Base-by-base conservation (phyloP, 2,329 filamentous ascomycete genomes). In the Claviceps humidiphila region DNA sequence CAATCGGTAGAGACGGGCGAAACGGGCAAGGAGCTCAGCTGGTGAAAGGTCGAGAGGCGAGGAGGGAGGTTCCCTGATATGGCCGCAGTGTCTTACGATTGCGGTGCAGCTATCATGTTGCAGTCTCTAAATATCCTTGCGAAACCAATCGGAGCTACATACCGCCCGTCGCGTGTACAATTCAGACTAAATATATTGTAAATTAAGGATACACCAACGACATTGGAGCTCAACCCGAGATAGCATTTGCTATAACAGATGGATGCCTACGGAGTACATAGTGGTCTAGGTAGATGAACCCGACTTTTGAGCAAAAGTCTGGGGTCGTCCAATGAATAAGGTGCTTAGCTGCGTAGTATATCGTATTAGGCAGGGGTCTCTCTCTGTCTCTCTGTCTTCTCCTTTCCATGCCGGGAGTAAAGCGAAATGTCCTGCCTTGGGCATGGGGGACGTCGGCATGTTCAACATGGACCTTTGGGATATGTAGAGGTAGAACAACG, bases 181-280 rank as follows among this genome's bases (percentile, higher is more conserved):
- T 5, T 51, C 43, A 45, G 41, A 50, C 22, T 26, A 47, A 44
- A 5, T 13, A 34, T 14, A 34, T 9, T 53, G 51, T 50, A 53
- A 41, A 53, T 43, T 26, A 41, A 47, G 37, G 22, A 47, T 41
- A 47, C 50, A 54, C 11, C 46, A 54, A 17, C 20, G 40, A 22
- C 40, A 49, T 37, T 20, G 40, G 48, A 14, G 40, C 24, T 37
- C 40, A 50, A 50, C 43, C 26, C 4, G 26, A 38, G n/a, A 44
- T 42, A 22, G 26, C 48, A 5, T 44, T 30, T 50, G 24, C n/a
- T 5, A 22, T 42, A n/a, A 34, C 2, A 34, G 9, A 34, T 11
- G 26, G 26, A 9, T 4, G 9, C 8, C 30, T n/a, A 42, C 14
- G 22, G 30, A 37, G 4, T 14, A 14, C 22, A 22, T 22, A 34